Evolutionary conservation across 1,284 basidiomycete species (phyloP).

Genomic region (Rhizopogon parksii): DNA sequence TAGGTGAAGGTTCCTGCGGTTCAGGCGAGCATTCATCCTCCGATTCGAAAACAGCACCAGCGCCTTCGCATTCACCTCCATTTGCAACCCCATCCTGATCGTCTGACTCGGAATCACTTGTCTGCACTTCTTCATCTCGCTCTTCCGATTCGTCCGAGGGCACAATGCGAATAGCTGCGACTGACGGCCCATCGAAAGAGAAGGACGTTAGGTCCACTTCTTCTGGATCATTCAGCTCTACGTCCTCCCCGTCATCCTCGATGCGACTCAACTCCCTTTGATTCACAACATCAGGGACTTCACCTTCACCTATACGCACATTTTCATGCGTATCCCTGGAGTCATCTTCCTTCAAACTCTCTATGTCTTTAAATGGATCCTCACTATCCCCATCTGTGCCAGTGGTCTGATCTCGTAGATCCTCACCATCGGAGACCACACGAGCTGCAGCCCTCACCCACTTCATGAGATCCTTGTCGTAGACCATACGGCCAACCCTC

Average conservation of each 20-base stretch:
- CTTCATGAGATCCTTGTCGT: conserved; percentile 70
- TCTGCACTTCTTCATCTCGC: conserved; percentile 34
- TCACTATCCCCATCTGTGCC: conserved; percentile 57
- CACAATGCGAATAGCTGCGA: conserved; percentile 42
- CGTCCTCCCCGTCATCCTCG: conserved; percentile 39
- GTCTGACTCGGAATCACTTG: conserved; percentile 43
- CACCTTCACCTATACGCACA: conserved; percentile 10
- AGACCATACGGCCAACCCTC: conserved; percentile 80
- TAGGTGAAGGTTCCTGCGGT: background rate
- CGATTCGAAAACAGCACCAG: conserved; percentile 35
- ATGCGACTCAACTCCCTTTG: conserved; percentile 42
- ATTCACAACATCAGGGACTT: conserved; percentile 20
- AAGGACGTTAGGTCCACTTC: conserved; percentile 63
- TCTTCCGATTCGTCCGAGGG: conserved; percentile 33
- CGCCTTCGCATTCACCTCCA: conserved; percentile 3
- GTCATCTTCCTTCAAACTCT: conserved; percentile 66
- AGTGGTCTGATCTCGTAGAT: conserved; percentile 31
- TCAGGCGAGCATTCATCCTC: conserved; percentile 32
- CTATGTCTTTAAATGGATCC: conserved; percentile 83
- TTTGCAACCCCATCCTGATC: conserved; percentile 24
- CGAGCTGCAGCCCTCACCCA: conserved; percentile 67
- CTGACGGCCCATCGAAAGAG: conserved; percentile 57
- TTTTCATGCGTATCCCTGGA: conserved; percentile 21
- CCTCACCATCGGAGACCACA: conserved; percentile 31
- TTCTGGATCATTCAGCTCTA: conserved; percentile 49